Conservation (phyloP, 2,329 filamentous ascomycete species). For the Sclerotinia nivalis region DNA sequence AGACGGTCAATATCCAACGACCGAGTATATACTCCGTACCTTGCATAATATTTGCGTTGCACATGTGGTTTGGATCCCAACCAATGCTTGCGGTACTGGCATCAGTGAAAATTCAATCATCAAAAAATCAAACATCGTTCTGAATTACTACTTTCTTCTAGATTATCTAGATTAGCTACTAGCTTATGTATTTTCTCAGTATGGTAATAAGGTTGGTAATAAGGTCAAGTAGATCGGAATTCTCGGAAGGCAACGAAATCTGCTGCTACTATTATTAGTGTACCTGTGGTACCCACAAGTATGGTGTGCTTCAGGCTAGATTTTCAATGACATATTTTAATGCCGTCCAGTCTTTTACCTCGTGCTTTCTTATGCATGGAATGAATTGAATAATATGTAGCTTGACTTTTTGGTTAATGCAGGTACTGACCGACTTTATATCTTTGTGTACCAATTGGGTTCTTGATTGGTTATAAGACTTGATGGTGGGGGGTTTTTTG, state of each 20-base stretch:
- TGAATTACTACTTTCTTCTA: too few relatives aligned
- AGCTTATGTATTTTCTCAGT: too few relatives aligned
- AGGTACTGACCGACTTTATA: conserved; percentile 15
- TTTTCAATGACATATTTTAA: neutral
- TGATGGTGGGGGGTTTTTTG: neutral
- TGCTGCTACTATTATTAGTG: neutral
- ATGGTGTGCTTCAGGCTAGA: conserved; percentile 6
- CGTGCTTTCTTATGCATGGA: neutral
- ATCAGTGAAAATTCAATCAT: too few relatives aligned
- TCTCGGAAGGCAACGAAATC: neutral
- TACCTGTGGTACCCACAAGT: neutral
- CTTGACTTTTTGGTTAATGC: neutral
- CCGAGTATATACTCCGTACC: neutral
- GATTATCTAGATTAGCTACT: too few relatives aligned
- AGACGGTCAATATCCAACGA: neutral
- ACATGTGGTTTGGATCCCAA: neutral
- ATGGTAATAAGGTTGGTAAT: too few relatives aligned
- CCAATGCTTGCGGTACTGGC: neutral
- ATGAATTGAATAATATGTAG: neutral
- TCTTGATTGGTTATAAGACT: neutral
- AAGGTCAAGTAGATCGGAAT: neutral
- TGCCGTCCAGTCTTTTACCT: neutral
- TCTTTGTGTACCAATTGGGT: neutral
- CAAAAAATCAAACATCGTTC: too few relatives aligned
- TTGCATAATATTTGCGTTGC: conserved; percentile 2